Conservation (phyloP, 345 rosid genomes). For the Bruguiera gymnorhiza region DNA sequence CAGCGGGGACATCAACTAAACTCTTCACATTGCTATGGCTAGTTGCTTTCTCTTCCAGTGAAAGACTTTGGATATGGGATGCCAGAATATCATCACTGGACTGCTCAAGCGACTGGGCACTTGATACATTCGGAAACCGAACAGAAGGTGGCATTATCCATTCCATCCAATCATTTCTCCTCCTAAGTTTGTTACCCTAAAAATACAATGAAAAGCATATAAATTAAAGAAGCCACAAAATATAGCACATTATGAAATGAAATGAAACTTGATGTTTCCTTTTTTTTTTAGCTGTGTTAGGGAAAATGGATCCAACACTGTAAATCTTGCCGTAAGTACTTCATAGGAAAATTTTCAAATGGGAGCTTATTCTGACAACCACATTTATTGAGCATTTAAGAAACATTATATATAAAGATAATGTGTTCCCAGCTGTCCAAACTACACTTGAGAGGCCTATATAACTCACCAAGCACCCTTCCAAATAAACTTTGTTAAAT, state of each 20-base stretch:
- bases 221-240: background rate
- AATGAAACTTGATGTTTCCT: background rate
- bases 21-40: slow-evolving; percentile 8
- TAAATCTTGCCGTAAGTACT: background rate
- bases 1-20: slow-evolving; percentile 10
- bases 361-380: too few relatives aligned
- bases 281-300: background rate
- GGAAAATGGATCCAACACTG: background rate
- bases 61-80: slow-evolving; percentile 28
- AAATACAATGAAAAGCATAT: background rate
- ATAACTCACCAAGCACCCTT: too few relatives aligned
- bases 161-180: slow-evolving; percentile 54
- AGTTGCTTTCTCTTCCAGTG: slow-evolving; percentile 31
- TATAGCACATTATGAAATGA: background rate
- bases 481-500: too few relatives aligned
- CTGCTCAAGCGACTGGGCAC: slow-evolving; percentile 21
- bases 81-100: slow-evolving; percentile 30
- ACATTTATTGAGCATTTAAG: too few relatives aligned
- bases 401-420: too few relatives aligned
- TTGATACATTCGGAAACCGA: slow-evolving; percentile 32
- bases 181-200: slow-evolving; percentile 76
- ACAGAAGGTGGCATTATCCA: slow-evolving; percentile 52
- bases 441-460: too few relatives aligned
- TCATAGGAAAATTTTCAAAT: too few relatives aligned
- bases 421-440: too few relatives aligned